Percentiles rank a stretch among this genome's conserved stretches.
Evolutionary conservation across 371 early-diverging fungal species (phyloP).

Genomic region (Zychaea mexicana): DNA sequence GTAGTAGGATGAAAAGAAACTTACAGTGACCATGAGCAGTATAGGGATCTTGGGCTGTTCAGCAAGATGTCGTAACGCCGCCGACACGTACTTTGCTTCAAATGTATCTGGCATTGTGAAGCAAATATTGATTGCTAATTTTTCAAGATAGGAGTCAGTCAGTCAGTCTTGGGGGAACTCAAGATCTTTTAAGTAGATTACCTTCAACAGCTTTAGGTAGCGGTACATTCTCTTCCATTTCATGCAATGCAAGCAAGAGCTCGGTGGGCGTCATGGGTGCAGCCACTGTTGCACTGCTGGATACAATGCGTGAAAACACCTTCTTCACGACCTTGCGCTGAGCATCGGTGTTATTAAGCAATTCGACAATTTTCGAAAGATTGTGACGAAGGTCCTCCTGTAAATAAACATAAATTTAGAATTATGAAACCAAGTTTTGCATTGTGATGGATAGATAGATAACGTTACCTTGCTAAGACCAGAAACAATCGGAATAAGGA

Average conservation of each 20-base stretch:
- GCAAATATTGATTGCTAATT: constrained; percentile 72
- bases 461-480: constrained; percentile 69
- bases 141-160: no score
- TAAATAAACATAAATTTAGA: background rate
- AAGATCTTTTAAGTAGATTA: no score
- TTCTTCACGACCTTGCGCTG: constrained; percentile 61
- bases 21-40: constrained; percentile 75
- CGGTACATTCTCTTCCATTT: constrained; percentile 34
- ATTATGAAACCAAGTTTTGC: no score
- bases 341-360: constrained; percentile 66
- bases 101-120: constrained; percentile 67
- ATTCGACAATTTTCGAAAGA: constrained; percentile 63
- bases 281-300: constrained; percentile 28
- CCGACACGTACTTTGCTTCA: constrained; percentile 68
- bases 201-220: constrained; percentile 54
- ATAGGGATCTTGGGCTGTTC: constrained; percentile 69
- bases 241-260: constrained; percentile 32
- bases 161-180: no score
- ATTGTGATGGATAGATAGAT: no score
- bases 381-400: constrained; percentile 57
- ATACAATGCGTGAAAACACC: constrained; percentile 58
- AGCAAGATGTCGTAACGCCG: constrained; percentile 60
- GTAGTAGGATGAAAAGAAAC: constrained; percentile 7
- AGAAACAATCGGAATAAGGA: constrained; percentile 67
- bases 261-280: constrained; percentile 26